These are phyloP conservation scores for Phellopilus nigrolimitatus DNA, from an alignment of 1,284 basidiomycete species.

Conservation along the genomic window DNA sequence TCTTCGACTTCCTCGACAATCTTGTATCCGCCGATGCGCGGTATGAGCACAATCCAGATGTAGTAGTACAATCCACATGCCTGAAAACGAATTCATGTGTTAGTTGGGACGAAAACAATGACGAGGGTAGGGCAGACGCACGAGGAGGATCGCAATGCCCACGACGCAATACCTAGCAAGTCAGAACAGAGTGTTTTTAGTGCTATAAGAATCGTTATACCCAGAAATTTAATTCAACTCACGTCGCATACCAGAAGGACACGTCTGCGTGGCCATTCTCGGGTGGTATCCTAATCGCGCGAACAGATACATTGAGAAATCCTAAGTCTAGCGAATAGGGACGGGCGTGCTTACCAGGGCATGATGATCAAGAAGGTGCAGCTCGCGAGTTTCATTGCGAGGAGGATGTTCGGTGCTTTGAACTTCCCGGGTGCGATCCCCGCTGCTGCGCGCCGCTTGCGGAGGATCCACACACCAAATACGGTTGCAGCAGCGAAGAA, in stretches of 20 bases:
- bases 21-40: conserved; percentile 29
- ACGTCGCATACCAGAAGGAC: conserved; percentile 34
- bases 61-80: conserved; percentile 32
- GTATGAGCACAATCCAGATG: conserved; percentile 31
- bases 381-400: conserved; percentile 35
- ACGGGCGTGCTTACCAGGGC: neutral
- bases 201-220: too few relatives aligned
- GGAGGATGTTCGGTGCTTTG: conserved; percentile 35
- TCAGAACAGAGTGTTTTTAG: too few relatives aligned
- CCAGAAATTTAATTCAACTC: conserved; percentile 7
- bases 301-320: neutral
- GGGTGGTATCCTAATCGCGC: conserved; percentile 33
- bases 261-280: conserved; percentile 28
- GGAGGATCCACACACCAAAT: conserved; percentile 38
- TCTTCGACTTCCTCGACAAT: conserved; percentile 29
- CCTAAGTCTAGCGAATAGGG: neutral
- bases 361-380: conserved; percentile 42
- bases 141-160: conserved; percentile 26
- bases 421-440: conserved; percentile 35
- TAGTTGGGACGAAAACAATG: neutral
- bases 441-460: conserved; percentile 32
- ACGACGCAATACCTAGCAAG: conserved; percentile 28
- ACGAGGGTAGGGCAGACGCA: neutral
- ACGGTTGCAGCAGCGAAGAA: conserved; percentile 38
- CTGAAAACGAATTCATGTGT: neutral